Percentiles rank a stretch among this genome's conserved stretches.
Conservation (phyloP, 2,329 filamentous ascomycete species). For the Tolypocladium tundrense region DNA sequence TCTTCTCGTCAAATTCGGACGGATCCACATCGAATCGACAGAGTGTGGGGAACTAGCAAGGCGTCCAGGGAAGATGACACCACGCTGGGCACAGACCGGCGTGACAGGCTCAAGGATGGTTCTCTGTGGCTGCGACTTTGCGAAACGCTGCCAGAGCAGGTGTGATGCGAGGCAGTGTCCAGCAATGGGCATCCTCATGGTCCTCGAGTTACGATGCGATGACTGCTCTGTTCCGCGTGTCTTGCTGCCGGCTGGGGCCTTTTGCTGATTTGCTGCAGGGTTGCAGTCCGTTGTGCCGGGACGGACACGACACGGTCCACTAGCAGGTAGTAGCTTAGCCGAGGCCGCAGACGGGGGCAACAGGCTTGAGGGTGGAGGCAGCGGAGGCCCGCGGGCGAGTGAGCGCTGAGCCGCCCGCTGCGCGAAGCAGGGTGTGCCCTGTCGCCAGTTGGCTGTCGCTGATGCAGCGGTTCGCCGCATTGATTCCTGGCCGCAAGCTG, state of each 20-base stretch:
- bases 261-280: background rate
- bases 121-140: background rate
- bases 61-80: background rate
- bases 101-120: background rate
- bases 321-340: background rate
- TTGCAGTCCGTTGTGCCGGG: background rate
- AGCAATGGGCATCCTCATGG: background rate
- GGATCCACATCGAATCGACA: background rate
- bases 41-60: background rate
- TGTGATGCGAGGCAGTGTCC: background rate
- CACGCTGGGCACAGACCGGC: background rate
- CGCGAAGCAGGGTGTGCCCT: background rate
- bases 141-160: background rate
- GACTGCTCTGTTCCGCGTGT: background rate
- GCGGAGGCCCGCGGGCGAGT: no score
- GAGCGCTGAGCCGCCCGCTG: background rate
- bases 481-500: no score
- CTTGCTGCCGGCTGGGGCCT: background rate
- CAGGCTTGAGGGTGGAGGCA: no score
- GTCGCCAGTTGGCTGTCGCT: background rate
- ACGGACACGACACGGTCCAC: background rate
- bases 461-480: background rate
- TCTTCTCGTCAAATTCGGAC: background rate
- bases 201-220: background rate
- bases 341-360: no score